These are phyloP conservation scores for Blastobotrys illinoisensis DNA, from an alignment of 1,139 yeast genomes.

Conservation along the genomic window DNA sequence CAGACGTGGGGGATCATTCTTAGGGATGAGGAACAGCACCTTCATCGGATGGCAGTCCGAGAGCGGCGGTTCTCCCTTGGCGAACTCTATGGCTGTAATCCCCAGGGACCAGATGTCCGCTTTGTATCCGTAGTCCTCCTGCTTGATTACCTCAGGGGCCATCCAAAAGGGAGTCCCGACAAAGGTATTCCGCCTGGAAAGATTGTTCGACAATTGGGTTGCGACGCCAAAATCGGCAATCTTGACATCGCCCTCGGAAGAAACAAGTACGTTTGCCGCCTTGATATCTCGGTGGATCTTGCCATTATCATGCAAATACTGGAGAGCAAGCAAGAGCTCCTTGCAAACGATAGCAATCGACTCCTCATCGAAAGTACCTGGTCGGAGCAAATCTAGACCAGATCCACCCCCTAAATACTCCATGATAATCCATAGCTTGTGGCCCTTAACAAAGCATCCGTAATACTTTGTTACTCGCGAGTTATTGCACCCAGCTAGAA, in stretches of 20 bases:
- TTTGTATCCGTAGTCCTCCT: conserved; percentile 77
- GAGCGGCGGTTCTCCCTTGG: conserved; percentile 79
- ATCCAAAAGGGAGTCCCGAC: conserved; percentile 99
- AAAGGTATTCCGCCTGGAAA: conserved; percentile 77
- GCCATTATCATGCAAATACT: conserved; percentile 68
- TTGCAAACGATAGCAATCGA: conserved; percentile 52
- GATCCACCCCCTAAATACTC: conserved; percentile 85
- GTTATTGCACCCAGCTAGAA: conserved; percentile 67
- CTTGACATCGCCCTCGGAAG: conserved; percentile 69
- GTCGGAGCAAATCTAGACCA: conserved; percentile 53
- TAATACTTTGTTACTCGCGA: conserved; percentile 67
- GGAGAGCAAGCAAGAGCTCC: conserved; percentile 62
- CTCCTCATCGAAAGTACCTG: conserved; percentile 53
- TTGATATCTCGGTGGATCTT: conserved; percentile 85
- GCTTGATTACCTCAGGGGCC: conserved; percentile 95
- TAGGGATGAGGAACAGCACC: conserved; percentile 57
- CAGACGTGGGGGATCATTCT: conserved; percentile 46
- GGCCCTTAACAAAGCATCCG: conserved; percentile 77
- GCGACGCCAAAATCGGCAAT: conserved; percentile 97
- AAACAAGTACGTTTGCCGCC: conserved; percentile 75
- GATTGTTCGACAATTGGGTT: conserved; percentile 72
- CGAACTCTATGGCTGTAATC: conserved; percentile 78
- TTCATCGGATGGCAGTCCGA: conserved; percentile 75
- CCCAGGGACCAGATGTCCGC: conserved; percentile 98
- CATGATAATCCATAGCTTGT: conserved; percentile 73